Evolutionary conservation across 225 moss, liverwort and hornwort species (phyloP).

Genomic region (Sphagnum contortum): DNA sequence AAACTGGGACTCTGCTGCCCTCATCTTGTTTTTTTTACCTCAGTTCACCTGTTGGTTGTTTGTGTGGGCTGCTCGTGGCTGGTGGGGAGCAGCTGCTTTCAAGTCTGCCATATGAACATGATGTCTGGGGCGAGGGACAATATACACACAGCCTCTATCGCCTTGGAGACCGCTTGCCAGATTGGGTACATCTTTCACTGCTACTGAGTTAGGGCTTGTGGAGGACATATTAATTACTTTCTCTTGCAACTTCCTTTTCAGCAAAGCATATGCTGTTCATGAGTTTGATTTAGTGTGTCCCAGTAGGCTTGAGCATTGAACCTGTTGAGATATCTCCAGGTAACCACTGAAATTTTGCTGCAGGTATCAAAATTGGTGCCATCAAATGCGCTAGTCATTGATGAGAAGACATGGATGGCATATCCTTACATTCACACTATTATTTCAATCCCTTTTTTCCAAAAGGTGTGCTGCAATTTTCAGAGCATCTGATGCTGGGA

Average conservation of each 20-base stretch:
- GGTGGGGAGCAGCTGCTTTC: conserved; percentile 64
- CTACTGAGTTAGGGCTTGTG: neutral
- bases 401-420: conserved; percentile 98
- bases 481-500: neutral
- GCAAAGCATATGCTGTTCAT: no score
- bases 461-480: conserved; percentile 41
- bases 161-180: conserved; percentile 87
- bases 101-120: conserved; percentile 69
- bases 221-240: neutral
- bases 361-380: conserved; percentile 67
- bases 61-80: neutral
- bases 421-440: conserved; percentile 75
- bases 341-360: neutral
- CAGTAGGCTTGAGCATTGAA: no score
- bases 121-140: conserved; percentile 77
- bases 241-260: no score
- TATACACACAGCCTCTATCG: conserved; percentile 88
- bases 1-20: neutral
- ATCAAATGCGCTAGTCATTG: conserved; percentile 86
- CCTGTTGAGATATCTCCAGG: no score
- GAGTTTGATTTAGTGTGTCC: no score
- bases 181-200: conserved; percentile 51
- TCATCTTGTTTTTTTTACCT: neutral
- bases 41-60: no score
- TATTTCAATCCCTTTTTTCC: conserved; percentile 88